Evolutionary conservation across 768 basidiomycete genomes (phyloP).

Genomic region (Daedalea quercina): DNA sequence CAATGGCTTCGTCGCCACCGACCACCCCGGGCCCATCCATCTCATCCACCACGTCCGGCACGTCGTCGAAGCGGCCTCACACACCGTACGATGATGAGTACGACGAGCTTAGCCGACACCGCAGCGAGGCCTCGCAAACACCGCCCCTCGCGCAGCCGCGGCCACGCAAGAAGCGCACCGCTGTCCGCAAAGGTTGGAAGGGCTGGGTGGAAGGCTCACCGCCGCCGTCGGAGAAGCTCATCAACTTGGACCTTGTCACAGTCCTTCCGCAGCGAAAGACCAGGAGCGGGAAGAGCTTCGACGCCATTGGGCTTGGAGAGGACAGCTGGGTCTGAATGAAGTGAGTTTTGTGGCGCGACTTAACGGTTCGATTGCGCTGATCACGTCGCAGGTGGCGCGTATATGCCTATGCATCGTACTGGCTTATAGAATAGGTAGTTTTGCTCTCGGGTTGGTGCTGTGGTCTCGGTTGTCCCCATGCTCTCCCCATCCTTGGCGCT

Average conservation of each 20-base stretch:
- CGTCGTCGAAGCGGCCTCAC: constrained; percentile 73
- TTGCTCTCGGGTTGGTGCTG: background rate
- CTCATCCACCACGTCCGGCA: constrained; percentile 66
- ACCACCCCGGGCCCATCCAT: constrained; percentile 73
- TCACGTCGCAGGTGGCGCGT: background rate
- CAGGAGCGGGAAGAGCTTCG: constrained; percentile 82
- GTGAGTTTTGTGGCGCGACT: constrained; percentile 23
- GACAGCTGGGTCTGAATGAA: constrained; percentile 62
- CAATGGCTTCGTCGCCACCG: constrained; percentile 56
- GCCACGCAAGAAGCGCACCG: constrained; percentile 47
- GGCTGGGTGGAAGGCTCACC: constrained; percentile 88
- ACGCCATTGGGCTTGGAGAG: constrained; percentile 72
- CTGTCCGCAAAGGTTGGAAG: constrained; percentile 81
- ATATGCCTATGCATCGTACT: background rate
- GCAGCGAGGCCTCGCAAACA: constrained; percentile 16
- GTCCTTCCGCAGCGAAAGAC: constrained; percentile 69
- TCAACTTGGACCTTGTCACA: constrained; percentile 71
- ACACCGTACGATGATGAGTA: constrained; percentile 48
- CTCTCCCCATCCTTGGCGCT: background rate
- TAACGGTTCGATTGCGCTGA: constrained; percentile 49
- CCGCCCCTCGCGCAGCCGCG: constrained; percentile 15
- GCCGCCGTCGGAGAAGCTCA: constrained; percentile 71
- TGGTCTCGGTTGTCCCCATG: background rate
- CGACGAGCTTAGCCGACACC: constrained; percentile 17
- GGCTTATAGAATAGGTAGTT: background rate